Base-by-base conservation (phyloP, 805 yeast genomes). In the Isabelozyma pseudorhagii region DNA sequence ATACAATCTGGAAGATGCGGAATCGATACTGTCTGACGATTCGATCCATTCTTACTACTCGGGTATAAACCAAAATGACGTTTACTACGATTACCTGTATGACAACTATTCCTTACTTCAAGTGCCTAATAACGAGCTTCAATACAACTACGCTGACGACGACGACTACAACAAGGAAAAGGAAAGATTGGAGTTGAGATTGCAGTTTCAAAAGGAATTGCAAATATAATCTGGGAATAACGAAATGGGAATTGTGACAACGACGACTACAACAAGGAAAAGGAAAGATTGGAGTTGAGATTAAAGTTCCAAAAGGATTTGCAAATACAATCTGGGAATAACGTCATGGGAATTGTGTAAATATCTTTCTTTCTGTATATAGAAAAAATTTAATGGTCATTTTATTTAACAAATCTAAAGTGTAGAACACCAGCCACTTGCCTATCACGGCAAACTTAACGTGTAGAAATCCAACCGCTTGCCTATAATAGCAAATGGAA, bases 141-240 rank as follows among this genome's bases (percentile, higher is more conserved):
- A 53, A 25, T 51, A 48, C 25, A 45, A 50, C 18, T 44, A 28
- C 7, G 50, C 1, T n/a, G n/a, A 28, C 7, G 50, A 47, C 40
- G 17, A 46, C 38, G 53, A 38, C n/a, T 42, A 27, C 14, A 28
- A 42, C n/a, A 63, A 62, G 50, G 75, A 72, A 44, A 54, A 55
- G 45, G 77, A 73, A 53, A 61, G 74, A 50, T 53, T 61, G 28
- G 75, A 73, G 58, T 64, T 73, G 42, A 61, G 78, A 42, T 58
- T 66, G 48, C 75, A 71, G 51, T 64, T 73, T 46, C 54, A 71
- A 52, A 60, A 58, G 44, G 75, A 73, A 48, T 61, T 72, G 48
- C 63, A 61, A 47, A 50, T 50, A 13, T 61, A 49, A 46, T 29
- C 36, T 29, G 10, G 36, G 25, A 21, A 21, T 21, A 21, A 21